These are phyloP conservation scores for Colletotrichum abscissum DNA, from an alignment of 2,329 filamentous ascomycete genomes.

Conservation along the genomic window DNA sequence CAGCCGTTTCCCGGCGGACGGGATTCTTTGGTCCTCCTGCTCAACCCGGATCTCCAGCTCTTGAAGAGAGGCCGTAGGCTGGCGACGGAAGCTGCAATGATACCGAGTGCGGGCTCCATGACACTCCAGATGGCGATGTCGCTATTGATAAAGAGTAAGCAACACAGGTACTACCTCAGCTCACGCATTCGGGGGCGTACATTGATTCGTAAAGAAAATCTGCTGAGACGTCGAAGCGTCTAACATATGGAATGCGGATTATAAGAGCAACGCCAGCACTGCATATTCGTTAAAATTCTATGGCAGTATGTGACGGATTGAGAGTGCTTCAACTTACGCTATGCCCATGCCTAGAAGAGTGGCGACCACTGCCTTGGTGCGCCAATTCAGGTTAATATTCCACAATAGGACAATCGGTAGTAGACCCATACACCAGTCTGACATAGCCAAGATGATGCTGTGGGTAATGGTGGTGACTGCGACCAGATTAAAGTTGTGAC, in stretches of 20 bases:
- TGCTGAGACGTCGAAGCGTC: conserved; percentile 39
- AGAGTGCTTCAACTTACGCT: conserved; percentile 49
- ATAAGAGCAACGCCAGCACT: conserved; percentile 53
- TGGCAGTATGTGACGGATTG: background rate
- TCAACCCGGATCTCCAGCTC: conserved; percentile 39
- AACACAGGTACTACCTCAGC: background rate
- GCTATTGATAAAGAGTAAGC: conserved; percentile 37
- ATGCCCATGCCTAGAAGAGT: conserved; percentile 61
- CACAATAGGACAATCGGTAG: conserved; percentile 63
- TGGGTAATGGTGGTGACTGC: conserved; percentile 57
- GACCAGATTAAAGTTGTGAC: conserved; percentile 52
- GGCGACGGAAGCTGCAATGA: conserved; percentile 46
- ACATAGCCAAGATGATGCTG: conserved; percentile 55
- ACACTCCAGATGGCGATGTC: conserved; percentile 46
- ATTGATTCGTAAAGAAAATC: conserved; percentile 47
- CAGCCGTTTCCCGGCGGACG: conserved; percentile 12
- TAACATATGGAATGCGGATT: conserved; percentile 49
- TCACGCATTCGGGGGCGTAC: conserved; percentile 31
- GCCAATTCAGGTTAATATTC: conserved; percentile 58
- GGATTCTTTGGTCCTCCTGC: conserved; percentile 27
- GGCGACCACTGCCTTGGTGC: conserved; percentile 59
- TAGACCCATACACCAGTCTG: conserved; percentile 60
- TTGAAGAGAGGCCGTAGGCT: conserved; percentile 47
- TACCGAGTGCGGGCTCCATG: conserved; percentile 47
- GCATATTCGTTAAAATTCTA: background rate